Evolutionary conservation across 169 alveolate species (phyloP).

Genomic region (Plasmodium inui): DNA sequence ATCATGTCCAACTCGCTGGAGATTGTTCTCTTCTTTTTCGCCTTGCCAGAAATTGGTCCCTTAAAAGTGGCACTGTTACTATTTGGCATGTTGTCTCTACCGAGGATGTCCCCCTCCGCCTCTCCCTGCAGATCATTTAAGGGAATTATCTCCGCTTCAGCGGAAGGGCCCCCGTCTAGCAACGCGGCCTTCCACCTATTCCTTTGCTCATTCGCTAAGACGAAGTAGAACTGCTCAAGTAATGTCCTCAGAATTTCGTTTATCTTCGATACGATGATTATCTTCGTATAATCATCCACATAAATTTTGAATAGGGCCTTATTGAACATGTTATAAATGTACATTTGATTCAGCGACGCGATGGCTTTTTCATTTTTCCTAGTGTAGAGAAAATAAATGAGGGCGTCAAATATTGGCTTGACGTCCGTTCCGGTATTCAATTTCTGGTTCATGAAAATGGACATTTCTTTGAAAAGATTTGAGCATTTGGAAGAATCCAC

Average conservation of each 20-base stretch:
- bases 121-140: background rate
- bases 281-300: slow-evolving; percentile 36
- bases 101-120: background rate
- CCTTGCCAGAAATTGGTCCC: background rate
- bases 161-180: background rate
- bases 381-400: slow-evolving; percentile 15
- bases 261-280: slow-evolving; percentile 38
- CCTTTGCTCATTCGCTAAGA: slow-evolving; percentile 4
- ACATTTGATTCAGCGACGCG: slow-evolving; percentile 30
- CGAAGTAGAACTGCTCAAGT: background rate
- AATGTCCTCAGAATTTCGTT: slow-evolving; percentile 41
- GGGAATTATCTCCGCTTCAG: background rate
- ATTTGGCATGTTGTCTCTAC: background rate
- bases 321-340: slow-evolving; percentile 31
- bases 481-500: background rate
- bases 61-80: background rate
- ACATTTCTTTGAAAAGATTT: slow-evolving; percentile 40
- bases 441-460: slow-evolving; percentile 33
- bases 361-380: background rate
- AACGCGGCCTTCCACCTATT: background rate
- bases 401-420: slow-evolving; percentile 36
- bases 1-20: slow-evolving; percentile 7
- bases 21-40: background rate
- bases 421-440: slow-evolving; percentile 14
- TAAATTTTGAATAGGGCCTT: slow-evolving; percentile 32